These are phyloP conservation scores for Cicer bijugum DNA, from an alignment of 306 rosid genomes.

Conservation along the genomic window DNA sequence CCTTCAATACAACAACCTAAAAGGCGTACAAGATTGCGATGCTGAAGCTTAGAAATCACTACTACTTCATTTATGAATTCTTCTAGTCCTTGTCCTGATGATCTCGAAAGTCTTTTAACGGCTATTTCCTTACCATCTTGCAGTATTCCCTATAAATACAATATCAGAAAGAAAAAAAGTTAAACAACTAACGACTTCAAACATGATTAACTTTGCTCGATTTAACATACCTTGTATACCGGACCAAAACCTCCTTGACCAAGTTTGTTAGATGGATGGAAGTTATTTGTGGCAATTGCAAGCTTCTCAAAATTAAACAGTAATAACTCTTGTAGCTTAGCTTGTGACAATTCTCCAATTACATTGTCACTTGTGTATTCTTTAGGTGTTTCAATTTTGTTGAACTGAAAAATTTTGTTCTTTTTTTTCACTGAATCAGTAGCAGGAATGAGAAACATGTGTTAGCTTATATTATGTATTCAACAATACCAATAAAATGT, in stretches of 20 bases:
- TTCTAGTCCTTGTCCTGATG: constrained; percentile 48
- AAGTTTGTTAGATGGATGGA: constrained; percentile 42
- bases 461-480: too few species aligned
- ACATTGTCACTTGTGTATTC: not conserved
- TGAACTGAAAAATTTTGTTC: not conserved
- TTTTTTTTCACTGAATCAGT: constrained; percentile 9
- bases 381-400: not conserved
- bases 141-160: constrained; percentile 33
- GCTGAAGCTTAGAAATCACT: constrained; percentile 49
- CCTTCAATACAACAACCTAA: constrained; percentile 46
- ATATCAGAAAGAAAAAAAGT: not conserved
- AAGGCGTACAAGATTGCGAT: constrained; percentile 50
- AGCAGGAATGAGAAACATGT: not conserved
- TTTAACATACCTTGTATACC: constrained; percentile 41
- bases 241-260: constrained; percentile 51
- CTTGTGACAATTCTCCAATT: constrained; percentile 38
- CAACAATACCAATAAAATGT: not conserved
- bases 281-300: constrained; percentile 51
- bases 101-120: constrained; percentile 46
- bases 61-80: constrained; percentile 48
- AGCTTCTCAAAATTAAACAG: constrained; percentile 29
- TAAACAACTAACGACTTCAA: not conserved
- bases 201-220: not conserved
- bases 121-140: constrained; percentile 46
- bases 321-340: constrained; percentile 39